Base-by-base conservation (phyloP, 2,329 filamentous ascomycete species). In the Cercospora zeina region DNA sequence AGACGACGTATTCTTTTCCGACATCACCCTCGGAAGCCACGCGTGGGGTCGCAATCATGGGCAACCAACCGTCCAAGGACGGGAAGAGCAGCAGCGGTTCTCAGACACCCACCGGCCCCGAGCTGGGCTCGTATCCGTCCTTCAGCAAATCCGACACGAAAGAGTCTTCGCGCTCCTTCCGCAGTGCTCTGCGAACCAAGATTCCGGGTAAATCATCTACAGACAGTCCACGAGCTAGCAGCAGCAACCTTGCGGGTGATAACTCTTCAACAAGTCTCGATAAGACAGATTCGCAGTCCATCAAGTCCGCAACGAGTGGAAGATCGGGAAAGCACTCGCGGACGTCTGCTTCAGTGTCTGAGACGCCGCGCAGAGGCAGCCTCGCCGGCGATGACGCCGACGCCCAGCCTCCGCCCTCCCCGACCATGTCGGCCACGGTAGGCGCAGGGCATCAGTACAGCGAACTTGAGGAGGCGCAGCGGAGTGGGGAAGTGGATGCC, bases 131-230 rank as follows among this genome's bases (percentile, higher is more conserved):
- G 31, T 96, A 95, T 76, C 93, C 93, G 30, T 96, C 93, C 30
- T 93, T 97, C 75, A 90, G 88, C 78, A 89, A 89, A 75, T 91
- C 92, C 61, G 93, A 97, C 74, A 97, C 93, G 30, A 93, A 93
- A 75, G 93, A 96, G 68, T 97, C 92, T 6, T 86, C 89, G 33
- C 89, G 92, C 67, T 97, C 93, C 4, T 87, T 97, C 76, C 87
- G 90, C 69, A 89, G 87, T 39, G 85, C 85, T 8, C 84, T 97
- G 69, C 85, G 91, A 64, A 96, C 91, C 65, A 97, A 97, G 79
- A 97, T 96, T 63, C 91, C 90, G 1, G 90, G 89, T 36, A 82
- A 73, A 68, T 82, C 81, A 65, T 72, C 71, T 73, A 85, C 81
- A 50, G 93, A 96, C 73, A 96, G 93, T 74, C 92, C 93, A 21